Evolutionary conservation across 148 eudicot genomes (phyloP).

Genomic region (Rhododendron molle): DNA sequence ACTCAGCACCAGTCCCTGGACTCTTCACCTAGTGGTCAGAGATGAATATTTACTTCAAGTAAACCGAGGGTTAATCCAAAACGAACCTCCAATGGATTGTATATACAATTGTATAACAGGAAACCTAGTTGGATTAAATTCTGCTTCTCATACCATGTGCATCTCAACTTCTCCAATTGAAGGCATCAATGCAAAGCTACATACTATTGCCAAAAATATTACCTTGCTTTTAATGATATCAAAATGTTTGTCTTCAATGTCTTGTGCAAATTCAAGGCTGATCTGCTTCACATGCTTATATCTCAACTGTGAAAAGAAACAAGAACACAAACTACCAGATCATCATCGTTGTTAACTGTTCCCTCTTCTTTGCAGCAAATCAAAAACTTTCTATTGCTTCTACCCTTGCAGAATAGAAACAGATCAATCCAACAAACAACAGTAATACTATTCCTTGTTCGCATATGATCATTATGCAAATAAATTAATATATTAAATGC

Average conservation of each 20-base stretch:
- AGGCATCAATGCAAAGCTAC: background rate
- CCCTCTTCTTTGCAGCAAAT: background rate
- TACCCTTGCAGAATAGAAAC: background rate
- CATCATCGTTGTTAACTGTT: background rate
- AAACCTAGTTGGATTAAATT: background rate
- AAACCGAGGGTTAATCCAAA: background rate
- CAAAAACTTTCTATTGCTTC: background rate
- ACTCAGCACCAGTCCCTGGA: background rate
- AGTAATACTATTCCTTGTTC: background rate
- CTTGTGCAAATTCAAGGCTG: slow-evolving; percentile 86
- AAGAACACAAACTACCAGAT: slow-evolving; percentile 5
- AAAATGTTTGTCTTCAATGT: slow-evolving; percentile 78
- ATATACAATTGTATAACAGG: background rate
- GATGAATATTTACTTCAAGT: background rate
- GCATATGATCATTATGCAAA: background rate
- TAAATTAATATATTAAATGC: background rate
- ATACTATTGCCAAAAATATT: background rate
- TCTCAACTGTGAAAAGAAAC: slow-evolving; percentile 51
- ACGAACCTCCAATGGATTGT: background rate
- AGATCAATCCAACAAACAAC: background rate
- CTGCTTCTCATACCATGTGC: background rate
- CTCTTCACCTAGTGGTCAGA: background rate
- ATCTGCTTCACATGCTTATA: slow-evolving; percentile 70
- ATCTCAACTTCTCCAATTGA: background rate
- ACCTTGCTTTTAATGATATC: slow-evolving; percentile 66